phyloP scores from a whole-genome alignment of 208 protist species.

The Wallacemonas sp. region DNA sequence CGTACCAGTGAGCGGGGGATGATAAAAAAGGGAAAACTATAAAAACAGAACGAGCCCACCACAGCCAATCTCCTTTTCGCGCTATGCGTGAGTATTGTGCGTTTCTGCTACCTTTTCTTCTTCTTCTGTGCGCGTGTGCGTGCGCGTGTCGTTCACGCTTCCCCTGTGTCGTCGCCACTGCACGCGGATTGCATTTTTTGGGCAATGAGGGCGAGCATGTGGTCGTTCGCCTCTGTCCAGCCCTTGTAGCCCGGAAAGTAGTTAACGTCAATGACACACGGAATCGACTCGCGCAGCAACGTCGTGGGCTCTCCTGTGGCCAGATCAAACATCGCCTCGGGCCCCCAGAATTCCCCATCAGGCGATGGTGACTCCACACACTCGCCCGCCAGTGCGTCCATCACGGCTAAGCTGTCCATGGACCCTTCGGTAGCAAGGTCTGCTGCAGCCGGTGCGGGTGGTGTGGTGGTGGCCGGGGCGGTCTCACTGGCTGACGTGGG shows the following conservation, averaged over 20 bases:
- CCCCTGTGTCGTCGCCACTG: no score
- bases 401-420: background rate
- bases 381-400: background rate
- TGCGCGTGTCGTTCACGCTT: no score
- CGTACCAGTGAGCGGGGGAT: no score
- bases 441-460: background rate
- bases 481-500: background rate
- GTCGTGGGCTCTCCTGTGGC: slow-evolving; percentile 49
- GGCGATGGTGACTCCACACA: no score
- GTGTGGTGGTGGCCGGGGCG: background rate
- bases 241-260: slow-evolving; percentile 87
- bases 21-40: no score
- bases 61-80: no score
- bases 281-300: slow-evolving; percentile 43
- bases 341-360: background rate
- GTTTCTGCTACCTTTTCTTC: no score
- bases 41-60: background rate
- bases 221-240: slow-evolving; percentile 33
- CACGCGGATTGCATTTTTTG: background rate
- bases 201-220: slow-evolving; percentile 47
- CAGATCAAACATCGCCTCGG: slow-evolving; percentile 53
- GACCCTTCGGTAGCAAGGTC: background rate
- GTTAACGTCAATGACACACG: slow-evolving; percentile 82
- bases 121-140: no score
- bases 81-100: no score